Evolutionary conservation across 495 filamentous ascomycete species (phyloP).

Genomic region (Lasiosphaeria hispida): DNA sequence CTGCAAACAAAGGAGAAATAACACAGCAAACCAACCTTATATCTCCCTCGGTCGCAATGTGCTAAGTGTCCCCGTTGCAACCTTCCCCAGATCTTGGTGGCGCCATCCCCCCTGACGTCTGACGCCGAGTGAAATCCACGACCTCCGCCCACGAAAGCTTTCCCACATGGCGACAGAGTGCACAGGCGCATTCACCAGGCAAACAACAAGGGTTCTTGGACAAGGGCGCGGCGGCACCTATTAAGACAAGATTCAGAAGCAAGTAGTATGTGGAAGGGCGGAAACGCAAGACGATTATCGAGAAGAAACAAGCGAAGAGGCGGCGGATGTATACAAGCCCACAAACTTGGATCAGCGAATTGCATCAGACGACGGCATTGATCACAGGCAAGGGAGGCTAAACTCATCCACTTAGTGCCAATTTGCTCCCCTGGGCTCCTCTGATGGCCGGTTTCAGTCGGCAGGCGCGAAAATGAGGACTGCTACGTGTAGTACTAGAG

Average conservation of each 20-base stretch:
- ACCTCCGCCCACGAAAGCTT: conserved; percentile 9
- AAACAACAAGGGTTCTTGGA: not conserved
- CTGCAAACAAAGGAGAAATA: no score
- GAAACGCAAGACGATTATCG: not conserved
- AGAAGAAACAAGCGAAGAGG: not conserved
- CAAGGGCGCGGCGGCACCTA: no score
- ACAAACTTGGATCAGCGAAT: conserved; percentile 8
- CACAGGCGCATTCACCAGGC: not conserved
- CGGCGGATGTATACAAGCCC: not conserved
- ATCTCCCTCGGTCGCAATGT: not conserved
- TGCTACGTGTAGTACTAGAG: not conserved
- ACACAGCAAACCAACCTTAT: not conserved
- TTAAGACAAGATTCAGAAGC: not conserved
- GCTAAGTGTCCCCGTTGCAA: conserved; percentile 3
- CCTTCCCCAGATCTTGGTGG: conserved; percentile 20
- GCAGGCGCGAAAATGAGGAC: no score
- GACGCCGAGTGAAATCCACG: conserved; percentile 6
- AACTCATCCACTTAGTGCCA: no score
- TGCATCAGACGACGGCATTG: not conserved
- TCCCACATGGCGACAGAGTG: not conserved
- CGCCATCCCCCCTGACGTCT: conserved; percentile 7
- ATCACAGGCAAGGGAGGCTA: no score
- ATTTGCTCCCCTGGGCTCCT: no score
- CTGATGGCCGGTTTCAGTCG: no score
- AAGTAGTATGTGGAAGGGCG: not conserved